Evolutionary conservation across 139 green algal species (phyloP).

Genomic region (Asterochloris sp.): DNA sequence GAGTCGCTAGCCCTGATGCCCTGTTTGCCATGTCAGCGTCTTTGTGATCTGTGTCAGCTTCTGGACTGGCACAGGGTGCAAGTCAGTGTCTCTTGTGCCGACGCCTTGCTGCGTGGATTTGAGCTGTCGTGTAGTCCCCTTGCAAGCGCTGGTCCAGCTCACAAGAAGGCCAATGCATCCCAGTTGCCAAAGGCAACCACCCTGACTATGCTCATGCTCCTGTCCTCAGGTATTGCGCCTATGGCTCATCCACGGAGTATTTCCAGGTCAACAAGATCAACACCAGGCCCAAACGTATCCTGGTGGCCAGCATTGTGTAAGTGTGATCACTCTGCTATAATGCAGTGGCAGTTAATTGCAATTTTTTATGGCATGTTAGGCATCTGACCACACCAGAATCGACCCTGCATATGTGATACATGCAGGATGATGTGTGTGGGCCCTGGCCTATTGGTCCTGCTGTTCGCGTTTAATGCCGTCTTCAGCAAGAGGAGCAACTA

Average conservation of each 20-base stretch:
- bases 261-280: conserved; percentile 7
- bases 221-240: background rate
- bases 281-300: background rate
- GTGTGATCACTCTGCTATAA: too few species aligned
- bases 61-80: background rate
- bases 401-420: too few species aligned
- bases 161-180: background rate
- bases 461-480: too few species aligned
- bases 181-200: background rate
- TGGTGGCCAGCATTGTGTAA: conserved; percentile 1
- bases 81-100: background rate
- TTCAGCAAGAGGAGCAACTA: too few species aligned
- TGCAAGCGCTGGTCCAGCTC: background rate
- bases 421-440: too few species aligned
- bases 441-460: too few species aligned
- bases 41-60: background rate
- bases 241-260: background rate
- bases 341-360: too few species aligned
- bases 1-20: too few species aligned
- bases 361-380: too few species aligned
- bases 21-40: too few species aligned
- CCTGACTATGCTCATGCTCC: background rate
- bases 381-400: too few species aligned
- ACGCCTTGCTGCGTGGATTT: background rate
- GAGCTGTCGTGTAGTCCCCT: background rate